Base-by-base conservation (phyloP, 352 stramenopile genomes). In the Globisporangium orthogonon region DNA sequence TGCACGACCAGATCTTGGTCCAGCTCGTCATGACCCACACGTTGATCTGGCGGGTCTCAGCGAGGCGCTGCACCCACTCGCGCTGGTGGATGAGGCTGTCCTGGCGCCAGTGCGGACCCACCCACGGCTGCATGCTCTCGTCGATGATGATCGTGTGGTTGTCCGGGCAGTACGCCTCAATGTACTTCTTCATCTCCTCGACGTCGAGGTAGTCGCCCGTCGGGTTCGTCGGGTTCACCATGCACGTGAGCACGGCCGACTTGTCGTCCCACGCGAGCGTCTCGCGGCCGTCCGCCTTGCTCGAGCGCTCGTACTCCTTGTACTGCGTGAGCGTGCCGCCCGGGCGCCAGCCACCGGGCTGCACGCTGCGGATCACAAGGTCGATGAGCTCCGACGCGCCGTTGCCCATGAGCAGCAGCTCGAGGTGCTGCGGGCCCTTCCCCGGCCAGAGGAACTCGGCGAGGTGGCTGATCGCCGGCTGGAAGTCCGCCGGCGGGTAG, bases 1-100 rank as follows among this genome's bases (percentile, higher is more conserved):
- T 96, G 76, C 87, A 96, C 13, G 87, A 94, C 87, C 87, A 96
- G 69, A 96, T 95, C 78, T 96, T 96, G 61, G 87, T 96, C 82
- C 84, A 94, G 62, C 78, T 90, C 40, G 85, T 96, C 87, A 96
- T 96, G 67, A 96, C 73, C 87, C 87, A 96, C 29, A 96, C 82
- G 65, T 96, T 77, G 51, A 96, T 89, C 52, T 74, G 70, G 60
- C 80, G 78, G 33, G 85, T 85, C 33, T 73, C 76, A 35, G 76
- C 89, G 60, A 96, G 75, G 18, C 80, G 56, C 50, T 76, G 60
- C 23, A 93, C 74, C 86, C 87, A 96, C 50, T 87, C 79, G 44
- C 84, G 84, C 65, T 96, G 76, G 58, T 91, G 74, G 56, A 95
- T 92, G n/a, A 96, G 74, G 47, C 73, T 89, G 64, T 96, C 87